phyloP scores from a whole-genome alignment of 805 yeast genomes.

The Candida chilensis region DNA sequence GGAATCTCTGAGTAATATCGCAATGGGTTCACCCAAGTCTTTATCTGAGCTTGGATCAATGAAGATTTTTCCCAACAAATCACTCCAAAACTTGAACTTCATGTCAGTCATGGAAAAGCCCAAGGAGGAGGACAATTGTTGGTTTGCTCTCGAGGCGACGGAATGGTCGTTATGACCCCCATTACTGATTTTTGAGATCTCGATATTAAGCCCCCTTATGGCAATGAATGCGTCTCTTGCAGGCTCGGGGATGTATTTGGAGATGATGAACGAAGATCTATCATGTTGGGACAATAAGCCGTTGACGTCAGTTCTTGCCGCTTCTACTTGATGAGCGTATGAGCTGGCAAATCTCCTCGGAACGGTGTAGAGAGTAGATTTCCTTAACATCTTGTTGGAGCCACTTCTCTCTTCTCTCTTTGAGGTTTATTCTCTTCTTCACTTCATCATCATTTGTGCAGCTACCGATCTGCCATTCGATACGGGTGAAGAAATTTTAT shows the following conservation, averaged over 20 bases:
- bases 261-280: constrained; percentile 53
- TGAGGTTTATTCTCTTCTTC: too few relatives aligned
- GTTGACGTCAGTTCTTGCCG: constrained; percentile 35
- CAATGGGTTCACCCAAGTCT: constrained; percentile 54
- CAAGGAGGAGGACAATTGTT: constrained; percentile 16
- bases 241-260: constrained; percentile 61
- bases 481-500: too few relatives aligned
- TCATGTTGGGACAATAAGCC: constrained; percentile 39
- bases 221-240: constrained; percentile 58
- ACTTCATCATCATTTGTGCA: too few relatives aligned
- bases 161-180: constrained; percentile 15
- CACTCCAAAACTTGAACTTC: constrained; percentile 72
- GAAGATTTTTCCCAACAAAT: constrained; percentile 40
- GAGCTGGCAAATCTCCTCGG: too few relatives aligned
- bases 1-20: constrained; percentile 46
- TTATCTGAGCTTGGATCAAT: constrained; percentile 18
- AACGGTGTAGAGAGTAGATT: too few relatives aligned
- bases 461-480: too few relatives aligned
- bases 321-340: too few relatives aligned
- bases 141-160: constrained; percentile 18
- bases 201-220: constrained; percentile 55
- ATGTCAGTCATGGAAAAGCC: constrained; percentile 34
- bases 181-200: constrained; percentile 39
- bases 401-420: too few relatives aligned
- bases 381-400: too few relatives aligned